Evolutionary conservation across 352 stramenopile species (phyloP), one percentile per base, ranked within the genome.

Genomic region (Phytophthora pisi): DNA sequence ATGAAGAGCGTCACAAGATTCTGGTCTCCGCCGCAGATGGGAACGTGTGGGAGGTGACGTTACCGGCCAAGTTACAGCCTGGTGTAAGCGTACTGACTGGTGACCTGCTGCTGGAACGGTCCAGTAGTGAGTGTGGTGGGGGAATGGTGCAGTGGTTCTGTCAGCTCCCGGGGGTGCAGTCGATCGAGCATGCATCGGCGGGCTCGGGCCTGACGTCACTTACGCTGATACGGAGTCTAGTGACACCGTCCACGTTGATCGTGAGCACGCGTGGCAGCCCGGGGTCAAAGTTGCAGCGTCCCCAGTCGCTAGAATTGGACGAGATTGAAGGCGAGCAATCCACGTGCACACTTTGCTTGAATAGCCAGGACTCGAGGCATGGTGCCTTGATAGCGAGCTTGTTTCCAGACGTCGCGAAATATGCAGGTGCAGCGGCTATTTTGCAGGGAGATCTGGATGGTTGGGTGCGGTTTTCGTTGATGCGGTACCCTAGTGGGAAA

Each of bases 281-380:
- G 1, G 28, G 36, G 13, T 59, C 50, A 0, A 46, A 45, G 15
- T 16, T 59, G 55, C 34, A 55, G 23, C 51, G 42, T n/a, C 57
- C 68, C 3, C 52, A 51, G 28, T 51, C 36, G 2, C 36, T 58
- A 31, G 51, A 93, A 46, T 46, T 93, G 7, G 74, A 89, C 1
- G 75, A 76, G 10, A 60, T 93, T 0, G 86, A 93, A 70, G 86
- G 74, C 2, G 80, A 93, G 20, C 82, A 88, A n/a, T 87, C 83
- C 5, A 90, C 80, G 38, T 79, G 72, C 28, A 51, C 77, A 10
- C 24, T 78, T 26, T 73, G 68, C 9, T 47, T 77, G 20, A 50
- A 61, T 61, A 60, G 54, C n/a, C 31, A 58, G 16, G 57, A 70
- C 13, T 31, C 43, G 30, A 64, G 3, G 0, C 50, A 68, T 24